A percentile compares a stretch with the other conserved stretches of the same genome.
Conservation (phyloP, 73 alveolate genomes). For the Uronychia setigera region DNA sequence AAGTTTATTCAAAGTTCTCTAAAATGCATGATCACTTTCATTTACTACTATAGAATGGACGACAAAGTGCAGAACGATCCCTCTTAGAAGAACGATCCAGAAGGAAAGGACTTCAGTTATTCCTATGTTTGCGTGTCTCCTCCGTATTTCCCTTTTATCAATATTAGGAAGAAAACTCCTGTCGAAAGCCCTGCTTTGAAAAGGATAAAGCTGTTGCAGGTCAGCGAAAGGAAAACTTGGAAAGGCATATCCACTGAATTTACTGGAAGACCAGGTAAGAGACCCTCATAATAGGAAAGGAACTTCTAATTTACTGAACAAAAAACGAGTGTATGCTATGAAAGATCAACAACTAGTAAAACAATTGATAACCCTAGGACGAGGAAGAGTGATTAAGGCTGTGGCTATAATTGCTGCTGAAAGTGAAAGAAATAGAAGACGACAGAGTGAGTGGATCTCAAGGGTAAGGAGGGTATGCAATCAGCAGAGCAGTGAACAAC, state of each 20-base stretch:
- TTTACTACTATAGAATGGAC: too few relatives aligned
- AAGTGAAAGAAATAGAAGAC: slow-evolving; percentile 26
- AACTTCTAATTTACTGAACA: background rate
- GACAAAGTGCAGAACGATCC: background rate
- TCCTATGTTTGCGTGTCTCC: background rate
- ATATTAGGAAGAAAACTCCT: background rate
- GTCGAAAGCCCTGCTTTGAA: background rate
- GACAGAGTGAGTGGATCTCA: background rate
- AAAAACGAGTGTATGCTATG: background rate
- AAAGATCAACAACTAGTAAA: background rate
- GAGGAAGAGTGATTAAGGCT: slow-evolving; percentile 2
- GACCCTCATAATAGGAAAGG: background rate
- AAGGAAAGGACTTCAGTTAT: background rate
- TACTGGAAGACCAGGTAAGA: slow-evolving; percentile 46
- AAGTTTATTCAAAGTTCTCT: too few relatives aligned
- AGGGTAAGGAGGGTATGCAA: background rate
- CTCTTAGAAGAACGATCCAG: background rate
- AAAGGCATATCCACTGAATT: slow-evolving; percentile 23
- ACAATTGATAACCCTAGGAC: background rate
- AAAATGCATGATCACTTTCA: too few relatives aligned
- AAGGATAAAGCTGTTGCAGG: background rate
- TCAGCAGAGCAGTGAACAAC: background rate
- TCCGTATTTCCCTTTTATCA: background rate
- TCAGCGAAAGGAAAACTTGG: slow-evolving; percentile 18
- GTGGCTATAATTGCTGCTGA: background rate